Conservation (phyloP, 169 alveolate genomes). For the Plasmodium billcollinsi region DNA sequence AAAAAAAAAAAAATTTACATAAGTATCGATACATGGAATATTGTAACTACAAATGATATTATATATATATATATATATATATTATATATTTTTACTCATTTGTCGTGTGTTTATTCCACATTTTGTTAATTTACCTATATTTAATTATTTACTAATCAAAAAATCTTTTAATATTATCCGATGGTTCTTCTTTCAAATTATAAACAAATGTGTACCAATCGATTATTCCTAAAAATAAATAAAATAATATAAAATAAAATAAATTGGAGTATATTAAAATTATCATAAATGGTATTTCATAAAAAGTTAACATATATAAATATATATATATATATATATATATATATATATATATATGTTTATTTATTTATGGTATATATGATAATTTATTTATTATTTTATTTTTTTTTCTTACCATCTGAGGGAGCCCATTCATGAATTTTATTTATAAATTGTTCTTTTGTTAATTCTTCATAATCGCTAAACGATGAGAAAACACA, state of each 20-base stretch:
- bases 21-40: not conserved
- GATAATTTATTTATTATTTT: too few species aligned
- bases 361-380: not conserved
- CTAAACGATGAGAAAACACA: slow-evolving; percentile 75
- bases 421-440: slow-evolving; percentile 78
- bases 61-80: slow-evolving; percentile 4
- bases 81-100: not conserved
- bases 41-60: not conserved
- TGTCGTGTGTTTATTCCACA: not conserved
- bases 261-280: not conserved
- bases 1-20: not conserved
- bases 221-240: slow-evolving; percentile 41
- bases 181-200: slow-evolving; percentile 68
- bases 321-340: too few species aligned
- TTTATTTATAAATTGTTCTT: slow-evolving; percentile 43
- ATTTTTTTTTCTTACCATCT: slow-evolving; percentile 37
- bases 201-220: slow-evolving; percentile 77
- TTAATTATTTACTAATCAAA: slow-evolving; percentile 19
- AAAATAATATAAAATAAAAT: not conserved
- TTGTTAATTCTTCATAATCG: slow-evolving; percentile 50
- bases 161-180: slow-evolving; percentile 65
- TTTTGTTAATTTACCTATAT: too few species aligned
- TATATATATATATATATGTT: too few species aligned
- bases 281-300: not conserved
- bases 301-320: too few species aligned